Conservation (phyloP, 2,329 filamentous ascomycete genomes). For the Penicillium thymicola region DNA sequence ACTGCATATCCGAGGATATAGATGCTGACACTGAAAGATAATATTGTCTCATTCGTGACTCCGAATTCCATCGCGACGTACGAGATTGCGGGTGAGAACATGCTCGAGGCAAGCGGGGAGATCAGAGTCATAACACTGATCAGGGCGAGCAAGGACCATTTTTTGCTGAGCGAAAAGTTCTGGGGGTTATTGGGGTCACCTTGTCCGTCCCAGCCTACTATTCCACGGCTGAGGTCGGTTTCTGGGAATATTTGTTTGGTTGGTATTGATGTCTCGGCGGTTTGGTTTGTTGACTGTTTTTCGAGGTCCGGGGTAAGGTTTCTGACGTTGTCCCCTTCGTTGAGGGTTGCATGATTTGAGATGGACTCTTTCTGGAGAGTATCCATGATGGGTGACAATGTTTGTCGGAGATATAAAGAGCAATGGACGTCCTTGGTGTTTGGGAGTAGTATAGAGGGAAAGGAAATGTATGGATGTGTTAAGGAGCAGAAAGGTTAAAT, state of each 20-base stretch:
- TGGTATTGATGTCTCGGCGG: background rate
- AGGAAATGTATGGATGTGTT: background rate
- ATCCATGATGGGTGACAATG: background rate
- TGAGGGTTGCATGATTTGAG: background rate
- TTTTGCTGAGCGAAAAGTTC: constrained; percentile 44
- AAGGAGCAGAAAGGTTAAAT: background rate
- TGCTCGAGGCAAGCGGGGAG: constrained; percentile 34
- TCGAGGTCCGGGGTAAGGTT: background rate
- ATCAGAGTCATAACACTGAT: constrained; percentile 31
- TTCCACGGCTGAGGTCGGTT: constrained; percentile 51
- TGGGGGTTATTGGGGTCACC: constrained; percentile 58
- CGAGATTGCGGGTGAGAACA: constrained; percentile 30
- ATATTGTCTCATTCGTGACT: constrained; percentile 22
- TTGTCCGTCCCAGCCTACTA: constrained; percentile 60
- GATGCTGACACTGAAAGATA: constrained; percentile 32
- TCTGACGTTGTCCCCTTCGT: background rate
- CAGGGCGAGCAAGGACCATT: constrained; percentile 28
- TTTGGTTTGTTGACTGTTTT: background rate
- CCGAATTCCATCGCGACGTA: constrained; percentile 24
- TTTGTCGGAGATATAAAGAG: background rate
- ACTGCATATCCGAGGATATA: constrained; percentile 32
- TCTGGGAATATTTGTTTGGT: constrained; percentile 35
- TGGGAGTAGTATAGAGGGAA: background rate
- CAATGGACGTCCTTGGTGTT: background rate
- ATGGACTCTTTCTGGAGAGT: background rate